Conservation (phyloP, 176 grass and related monocot genomes). For the Neostapfia colusana region DNA sequence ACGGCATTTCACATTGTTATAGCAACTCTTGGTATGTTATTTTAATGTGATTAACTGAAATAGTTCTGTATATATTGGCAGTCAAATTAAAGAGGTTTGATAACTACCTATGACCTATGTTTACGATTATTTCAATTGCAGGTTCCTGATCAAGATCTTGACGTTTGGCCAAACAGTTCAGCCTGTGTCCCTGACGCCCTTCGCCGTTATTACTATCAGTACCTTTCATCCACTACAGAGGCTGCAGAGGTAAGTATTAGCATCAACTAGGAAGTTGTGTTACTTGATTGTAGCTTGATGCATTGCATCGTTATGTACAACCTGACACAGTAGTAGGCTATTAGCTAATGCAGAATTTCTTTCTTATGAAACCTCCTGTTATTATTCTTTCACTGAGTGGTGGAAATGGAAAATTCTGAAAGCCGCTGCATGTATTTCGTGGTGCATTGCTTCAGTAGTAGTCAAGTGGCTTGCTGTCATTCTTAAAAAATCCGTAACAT, state of each 20-base stretch:
- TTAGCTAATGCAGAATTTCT: background rate
- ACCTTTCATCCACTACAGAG: constrained; percentile 91
- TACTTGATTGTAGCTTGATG: background rate
- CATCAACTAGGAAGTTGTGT: constrained; percentile 19
- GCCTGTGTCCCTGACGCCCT: constrained; percentile 91
- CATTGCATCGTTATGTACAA: constrained; percentile 1
- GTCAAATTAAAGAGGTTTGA: constrained; percentile 1
- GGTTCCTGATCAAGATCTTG: constrained; percentile 90
- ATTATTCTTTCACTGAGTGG: background rate
- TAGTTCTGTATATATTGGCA: background rate
- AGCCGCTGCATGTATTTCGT: background rate
- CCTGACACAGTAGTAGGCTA: background rate
- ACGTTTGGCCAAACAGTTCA: constrained; percentile 83
- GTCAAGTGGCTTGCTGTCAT: background rate
- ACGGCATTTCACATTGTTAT: constrained; percentile 9
- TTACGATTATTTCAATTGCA: constrained; percentile 39
- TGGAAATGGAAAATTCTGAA: background rate
- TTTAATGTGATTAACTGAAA: constrained; percentile 12
- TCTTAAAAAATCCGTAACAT: background rate
- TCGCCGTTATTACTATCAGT: constrained; percentile 93
- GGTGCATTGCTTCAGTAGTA: background rate
- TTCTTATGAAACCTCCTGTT: background rate
- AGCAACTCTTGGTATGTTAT: background rate
- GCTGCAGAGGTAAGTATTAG: constrained; percentile 71
- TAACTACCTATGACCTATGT: constrained; percentile 1